Base-by-base conservation (phyloP, 2,329 filamentous ascomycete species). In the Sporothrix luriei region DNA sequence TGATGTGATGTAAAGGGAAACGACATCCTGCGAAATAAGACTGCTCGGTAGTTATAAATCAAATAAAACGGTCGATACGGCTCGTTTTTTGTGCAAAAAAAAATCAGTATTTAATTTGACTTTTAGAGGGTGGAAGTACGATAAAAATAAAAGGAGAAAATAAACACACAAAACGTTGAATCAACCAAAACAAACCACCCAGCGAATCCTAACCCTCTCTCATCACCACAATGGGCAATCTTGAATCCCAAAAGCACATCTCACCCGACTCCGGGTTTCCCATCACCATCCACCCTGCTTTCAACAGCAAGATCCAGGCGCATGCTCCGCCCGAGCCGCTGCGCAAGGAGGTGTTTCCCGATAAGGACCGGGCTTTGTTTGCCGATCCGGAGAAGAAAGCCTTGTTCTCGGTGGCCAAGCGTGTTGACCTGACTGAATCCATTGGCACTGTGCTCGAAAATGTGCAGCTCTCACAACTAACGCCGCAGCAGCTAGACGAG, bases 221-320 rank as follows among this genome's bases (percentile, higher is more conserved):
- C 33, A 21, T 11, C 55, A 21, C 48, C 38, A 68, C n/a, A 24
- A 69, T 71, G 70, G 79, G 78, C 52, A 75, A 80, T 61, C 78
- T 85, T 4, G 81, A 83, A 75, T 73, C 82, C 4, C 78, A 78
- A 54, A 82, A 84, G 48, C 80, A 84, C 72, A 79, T 84, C 49
- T 84, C 82, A 6, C 79, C 80, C 5, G 82, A 84, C 72, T 84
- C 83, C 1, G 82, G 82, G 1, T 81, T 80, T 46, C 82, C 82
- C 0, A 78, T 80, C 29, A 80, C 78, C 1, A 73, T 84, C 0
- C 83, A 85, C 73, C 82, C 83, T 1, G 74, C 78, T 67, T 84
- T 83, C 77, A 83, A 84, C 68, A 74, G 78, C 43, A 84, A 81
- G 72, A 82, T 84, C 69, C 79, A 75, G 38, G 71, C 76, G 38